Conservation (phyloP, 2,329 filamentous ascomycete genomes). For the Phaeosphaeria sp. region DNA sequence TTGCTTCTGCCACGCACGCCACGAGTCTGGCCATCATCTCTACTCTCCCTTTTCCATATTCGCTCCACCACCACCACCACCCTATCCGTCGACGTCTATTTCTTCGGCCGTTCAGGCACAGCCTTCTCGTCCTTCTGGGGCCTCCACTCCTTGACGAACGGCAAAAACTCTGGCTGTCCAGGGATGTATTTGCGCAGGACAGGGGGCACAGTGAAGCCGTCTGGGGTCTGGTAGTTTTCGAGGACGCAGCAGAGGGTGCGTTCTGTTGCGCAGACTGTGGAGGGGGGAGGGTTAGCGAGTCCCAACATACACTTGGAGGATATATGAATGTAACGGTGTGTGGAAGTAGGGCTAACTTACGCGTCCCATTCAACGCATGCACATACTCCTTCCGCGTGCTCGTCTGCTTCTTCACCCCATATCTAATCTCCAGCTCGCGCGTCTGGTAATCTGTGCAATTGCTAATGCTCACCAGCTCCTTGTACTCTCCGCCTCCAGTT, state of each 20-base stretch:
- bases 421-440: conserved; percentile 89
- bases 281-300: conserved; percentile 39
- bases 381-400: conserved; percentile 86
- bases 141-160: conserved; percentile 76
- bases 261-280: conserved; percentile 79
- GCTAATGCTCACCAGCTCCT: conserved; percentile 95
- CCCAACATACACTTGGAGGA: background rate
- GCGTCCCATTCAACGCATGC: conserved; percentile 84
- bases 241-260: conserved; percentile 92
- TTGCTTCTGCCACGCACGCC: no score
- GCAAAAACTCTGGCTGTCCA: conserved; percentile 86
- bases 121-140: conserved; percentile 38
- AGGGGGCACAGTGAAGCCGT: conserved; percentile 58
- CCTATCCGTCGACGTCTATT: background rate
- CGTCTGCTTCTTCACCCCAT: conserved; percentile 81
- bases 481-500: conserved; percentile 81
- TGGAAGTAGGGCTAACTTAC: conserved; percentile 22
- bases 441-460: conserved; percentile 99
- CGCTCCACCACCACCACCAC: background rate
- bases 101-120: conserved; percentile 32
- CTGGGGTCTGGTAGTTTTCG: conserved; percentile 95
- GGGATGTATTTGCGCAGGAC: conserved; percentile 72
- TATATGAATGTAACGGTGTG: no score
- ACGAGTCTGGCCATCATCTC: no score
- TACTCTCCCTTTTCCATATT: background rate